A percentile compares a stretch with the other conserved stretches of the same genome.
phyloP scores from a whole-genome alignment of 2,329 filamentous ascomycete species.

The Pestalotiopsis sp. region DNA sequence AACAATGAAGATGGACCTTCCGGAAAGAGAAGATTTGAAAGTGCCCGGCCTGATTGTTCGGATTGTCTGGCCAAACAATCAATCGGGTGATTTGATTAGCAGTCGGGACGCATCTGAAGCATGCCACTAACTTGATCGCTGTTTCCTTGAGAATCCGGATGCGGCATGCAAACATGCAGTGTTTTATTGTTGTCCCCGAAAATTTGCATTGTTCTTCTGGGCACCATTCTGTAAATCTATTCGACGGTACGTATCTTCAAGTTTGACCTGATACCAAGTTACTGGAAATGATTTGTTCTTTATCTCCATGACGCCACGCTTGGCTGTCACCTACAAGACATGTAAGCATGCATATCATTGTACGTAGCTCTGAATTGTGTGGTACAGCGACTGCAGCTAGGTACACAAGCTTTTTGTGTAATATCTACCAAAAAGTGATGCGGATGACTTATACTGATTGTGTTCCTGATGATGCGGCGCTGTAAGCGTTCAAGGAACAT shows the following conservation, averaged over 20 bases:
- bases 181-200: no score
- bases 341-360: no score
- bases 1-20: not conserved
- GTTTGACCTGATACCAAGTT: not conserved
- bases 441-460: no score
- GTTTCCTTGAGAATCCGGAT: not conserved
- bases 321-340: no score
- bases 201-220: not conserved
- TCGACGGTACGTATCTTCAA: not conserved
- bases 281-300: no score
- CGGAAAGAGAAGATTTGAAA: not conserved
- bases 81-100: not conserved
- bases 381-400: no score
- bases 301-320: no score
- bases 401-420: no score
- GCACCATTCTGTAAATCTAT: not conserved
- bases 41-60: not conserved
- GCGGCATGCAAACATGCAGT: not conserved
- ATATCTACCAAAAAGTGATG: no score
- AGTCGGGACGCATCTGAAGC: not conserved
- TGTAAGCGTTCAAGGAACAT: no score
- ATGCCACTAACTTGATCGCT: not conserved
- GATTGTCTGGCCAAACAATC: not conserved
- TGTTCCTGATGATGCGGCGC: no score
- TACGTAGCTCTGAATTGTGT: no score